Evolutionary conservation across 2,329 filamentous ascomycete species (phyloP), one percentile per base, ranked within the genome.

Genomic region (Cercospora canescens): DNA sequence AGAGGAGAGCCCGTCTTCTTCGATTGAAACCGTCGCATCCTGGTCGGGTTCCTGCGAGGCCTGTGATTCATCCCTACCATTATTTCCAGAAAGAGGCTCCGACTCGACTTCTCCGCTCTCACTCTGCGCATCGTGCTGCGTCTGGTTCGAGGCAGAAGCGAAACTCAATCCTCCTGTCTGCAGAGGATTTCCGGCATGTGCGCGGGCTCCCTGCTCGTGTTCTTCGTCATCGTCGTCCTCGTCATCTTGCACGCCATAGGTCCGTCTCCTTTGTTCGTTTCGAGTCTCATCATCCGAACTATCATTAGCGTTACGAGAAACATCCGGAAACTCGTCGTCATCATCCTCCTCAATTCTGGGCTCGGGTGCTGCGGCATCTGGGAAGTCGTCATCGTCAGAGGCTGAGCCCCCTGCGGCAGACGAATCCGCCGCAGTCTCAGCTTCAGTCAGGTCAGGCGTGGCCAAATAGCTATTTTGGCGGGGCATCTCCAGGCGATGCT

Each of bases 401-500:
- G 73, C 75, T 30, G 45, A 64, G 30, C 68, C 67, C 9, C 67
- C 67, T 4, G 64, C 63, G 60, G 48, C 63, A 6, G 70, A 71
- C 12, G 67, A 68, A n/a, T 76, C 75, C 26, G 75, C 67, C 55
- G 73, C 70, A 16, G 75, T 75, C 67, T 76, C 67, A 50, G 70
- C 74, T 34, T 77, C 75, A 14, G 77, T 76, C 30, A 71, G 54
- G 18, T 75, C 76, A 12, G 77, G 18, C 2, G 58, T 69, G 4
- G 66, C 68, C 16, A 66, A 45, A 32, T 65, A 72, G 60, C 60
- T 61, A 69, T 73, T 56, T 18, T 71, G 71, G 3, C 70, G 69
- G 14, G 63, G 66, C 26, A 66, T 62, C n/a, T 84, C 80, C 35
- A 89, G 70, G 62, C 89, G 85, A 76, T 96, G 91, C 76, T 92